These are phyloP conservation scores for Lasiodiplodia theobromae DNA, from an alignment of 2,329 filamentous ascomycete species.

Conservation along the genomic window DNA sequence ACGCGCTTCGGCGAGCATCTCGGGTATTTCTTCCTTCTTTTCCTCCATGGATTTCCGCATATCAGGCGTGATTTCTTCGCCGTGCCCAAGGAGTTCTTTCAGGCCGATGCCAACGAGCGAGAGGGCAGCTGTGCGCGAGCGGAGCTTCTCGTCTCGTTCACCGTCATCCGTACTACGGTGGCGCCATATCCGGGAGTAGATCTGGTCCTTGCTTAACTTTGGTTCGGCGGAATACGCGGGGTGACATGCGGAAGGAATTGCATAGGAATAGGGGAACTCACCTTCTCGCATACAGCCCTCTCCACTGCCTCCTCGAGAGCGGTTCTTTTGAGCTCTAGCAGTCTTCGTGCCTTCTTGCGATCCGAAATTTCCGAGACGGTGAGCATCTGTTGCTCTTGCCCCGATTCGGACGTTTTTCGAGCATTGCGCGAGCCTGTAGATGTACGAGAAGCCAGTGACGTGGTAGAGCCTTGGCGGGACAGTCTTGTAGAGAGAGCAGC, in stretches of 20 bases:
- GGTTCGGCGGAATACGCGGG: conserved; percentile 42
- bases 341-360: conserved; percentile 77
- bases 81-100: conserved; percentile 72
- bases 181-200: conserved; percentile 86
- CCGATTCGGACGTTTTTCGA: conserved; percentile 40
- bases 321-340: conserved; percentile 77
- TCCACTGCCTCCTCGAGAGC: conserved; percentile 92
- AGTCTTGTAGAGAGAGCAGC: conserved; percentile 78
- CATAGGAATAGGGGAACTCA: neutral
- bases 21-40: conserved; percentile 70
- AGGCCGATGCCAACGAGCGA: conserved; percentile 90
- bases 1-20: conserved; percentile 73
- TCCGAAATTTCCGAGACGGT: conserved; percentile 84
- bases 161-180: conserved; percentile 93
- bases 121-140: conserved; percentile 91
- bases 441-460: conserved; percentile 50
- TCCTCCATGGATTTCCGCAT: conserved; percentile 62
- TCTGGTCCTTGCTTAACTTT: conserved; percentile 15
- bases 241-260: neutral
- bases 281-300: conserved; percentile 80
- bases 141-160: conserved; percentile 89
- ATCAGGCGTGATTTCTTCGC: conserved; percentile 62
- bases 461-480: conserved; percentile 69
- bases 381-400: conserved; percentile 81
- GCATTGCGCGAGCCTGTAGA: conserved; percentile 58